phyloP scores from a whole-genome alignment of 1,139 yeast genomes.

The Taphrina wiesneri region DNA sequence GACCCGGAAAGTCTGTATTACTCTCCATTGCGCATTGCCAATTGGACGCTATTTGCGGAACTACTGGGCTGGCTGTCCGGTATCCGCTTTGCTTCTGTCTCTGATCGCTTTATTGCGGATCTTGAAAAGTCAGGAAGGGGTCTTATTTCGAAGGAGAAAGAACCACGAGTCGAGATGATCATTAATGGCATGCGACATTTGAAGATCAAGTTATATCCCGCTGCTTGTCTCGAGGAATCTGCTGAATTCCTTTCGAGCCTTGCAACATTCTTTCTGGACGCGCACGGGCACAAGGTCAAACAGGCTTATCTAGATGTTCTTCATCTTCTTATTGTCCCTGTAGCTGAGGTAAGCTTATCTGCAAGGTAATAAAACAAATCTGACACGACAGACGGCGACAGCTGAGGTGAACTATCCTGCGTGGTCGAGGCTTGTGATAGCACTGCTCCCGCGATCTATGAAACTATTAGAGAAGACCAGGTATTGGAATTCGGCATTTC shows the following conservation, averaged over 20 bases:
- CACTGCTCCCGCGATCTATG: constrained; percentile 59
- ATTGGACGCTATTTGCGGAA: constrained; percentile 91
- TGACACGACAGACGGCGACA: constrained; percentile 55
- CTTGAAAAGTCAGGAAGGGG: constrained; percentile 59
- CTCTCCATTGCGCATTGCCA: constrained; percentile 78
- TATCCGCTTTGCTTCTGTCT: constrained; percentile 77
- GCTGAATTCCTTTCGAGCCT: constrained; percentile 84
- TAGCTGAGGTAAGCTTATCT: constrained; percentile 54
- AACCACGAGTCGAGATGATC: constrained; percentile 69
- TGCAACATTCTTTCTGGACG: constrained; percentile 72
- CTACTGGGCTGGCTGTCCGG: constrained; percentile 88
- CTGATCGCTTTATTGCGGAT: constrained; percentile 91
- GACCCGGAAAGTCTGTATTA: constrained; percentile 71
- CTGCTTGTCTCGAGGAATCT: constrained; percentile 86
- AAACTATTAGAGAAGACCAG: constrained; percentile 52
- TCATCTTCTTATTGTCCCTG: constrained; percentile 69
- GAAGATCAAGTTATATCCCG: constrained; percentile 72
- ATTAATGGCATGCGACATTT: constrained; percentile 90
- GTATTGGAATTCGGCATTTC: constrained; percentile 73
- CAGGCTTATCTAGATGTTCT: constrained; percentile 85
- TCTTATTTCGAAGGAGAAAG: constrained; percentile 58
- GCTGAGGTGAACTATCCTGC: constrained; percentile 96
- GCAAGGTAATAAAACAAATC: neutral
- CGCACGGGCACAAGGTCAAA: constrained; percentile 62
- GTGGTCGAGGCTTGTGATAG: constrained; percentile 80